These are phyloP conservation scores for Mucor irregularis DNA, from an alignment of 371 early-diverging fungal genomes.

Conservation along the genomic window DNA sequence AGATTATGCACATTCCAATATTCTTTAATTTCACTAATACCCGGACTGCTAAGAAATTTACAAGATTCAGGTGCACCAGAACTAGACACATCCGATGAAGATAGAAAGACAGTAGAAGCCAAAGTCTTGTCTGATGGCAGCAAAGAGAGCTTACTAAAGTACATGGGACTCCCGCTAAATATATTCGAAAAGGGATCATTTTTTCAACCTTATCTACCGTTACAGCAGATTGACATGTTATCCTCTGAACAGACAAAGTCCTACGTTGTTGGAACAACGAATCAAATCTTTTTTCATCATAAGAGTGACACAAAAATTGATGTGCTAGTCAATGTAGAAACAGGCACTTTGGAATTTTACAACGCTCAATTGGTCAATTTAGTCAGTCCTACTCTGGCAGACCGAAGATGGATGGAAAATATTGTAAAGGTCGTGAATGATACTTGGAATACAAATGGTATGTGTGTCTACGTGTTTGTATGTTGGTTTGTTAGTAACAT, in stretches of 20 bases:
- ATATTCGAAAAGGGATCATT: conserved; percentile 78
- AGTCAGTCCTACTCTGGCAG: conserved; percentile 58
- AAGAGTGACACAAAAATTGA: conserved; percentile 69
- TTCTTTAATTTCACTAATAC: conserved; percentile 73
- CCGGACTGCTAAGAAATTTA: conserved; percentile 59
- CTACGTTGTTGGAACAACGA: conserved; percentile 79
- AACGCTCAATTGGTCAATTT: conserved; percentile 55
- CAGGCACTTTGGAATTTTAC: conserved; percentile 71
- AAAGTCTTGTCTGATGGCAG: conserved; percentile 35
- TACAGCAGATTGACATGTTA: conserved; percentile 83
- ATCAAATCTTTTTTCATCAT: conserved; percentile 78
- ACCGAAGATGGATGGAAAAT: conserved; percentile 68
- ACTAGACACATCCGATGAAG: conserved; percentile 37
- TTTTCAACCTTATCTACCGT: conserved; percentile 83
- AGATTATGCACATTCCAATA: conserved; percentile 81
- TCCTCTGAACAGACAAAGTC: conserved; percentile 67
- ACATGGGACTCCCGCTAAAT: conserved; percentile 69
- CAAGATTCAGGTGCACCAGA: conserved; percentile 68
- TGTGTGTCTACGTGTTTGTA: background rate
- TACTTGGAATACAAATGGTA: conserved; percentile 57
- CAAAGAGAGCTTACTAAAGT: conserved; percentile 52
- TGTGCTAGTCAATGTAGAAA: conserved; percentile 79
- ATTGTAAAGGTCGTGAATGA: conserved; percentile 57
- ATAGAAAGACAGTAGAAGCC: conserved; percentile 29
- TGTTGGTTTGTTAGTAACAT: no score